Conservation (phyloP, 2,329 filamentous ascomycete genomes). For the Myriosclerotinia scirpicola region DNA sequence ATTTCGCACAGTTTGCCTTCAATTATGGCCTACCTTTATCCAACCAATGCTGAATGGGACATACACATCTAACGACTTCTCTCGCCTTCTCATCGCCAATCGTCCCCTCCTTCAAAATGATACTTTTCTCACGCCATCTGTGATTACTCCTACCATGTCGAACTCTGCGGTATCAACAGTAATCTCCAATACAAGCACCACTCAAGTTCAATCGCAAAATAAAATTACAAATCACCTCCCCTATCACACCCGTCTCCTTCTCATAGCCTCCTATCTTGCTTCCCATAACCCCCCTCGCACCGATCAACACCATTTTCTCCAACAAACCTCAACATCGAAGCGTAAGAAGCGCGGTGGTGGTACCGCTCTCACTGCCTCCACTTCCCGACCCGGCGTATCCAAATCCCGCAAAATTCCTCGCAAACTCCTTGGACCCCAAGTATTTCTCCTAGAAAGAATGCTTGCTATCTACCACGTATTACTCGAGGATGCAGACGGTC, state of each 20-base stretch:
- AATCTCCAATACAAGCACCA: constrained; percentile 19
- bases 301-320: constrained; percentile 72
- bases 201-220: constrained; percentile 25
- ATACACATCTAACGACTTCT: constrained; percentile 76
- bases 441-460: constrained; percentile 76
- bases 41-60: constrained; percentile 69
- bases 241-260: constrained; percentile 69
- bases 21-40: constrained; percentile 84
- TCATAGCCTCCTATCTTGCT: constrained; percentile 76
- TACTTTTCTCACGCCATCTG: constrained; percentile 63
- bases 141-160: constrained; percentile 45
- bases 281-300: constrained; percentile 76
- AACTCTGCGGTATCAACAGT: constrained; percentile 27
- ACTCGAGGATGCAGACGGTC: constrained; percentile 45
- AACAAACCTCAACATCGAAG: constrained; percentile 39
- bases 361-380: constrained; percentile 41
- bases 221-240: constrained; percentile 61
- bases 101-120: constrained; percentile 72
- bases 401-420: constrained; percentile 73
- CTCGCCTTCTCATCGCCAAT: constrained; percentile 72
- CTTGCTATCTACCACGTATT: constrained; percentile 74
- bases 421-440: constrained; percentile 73
- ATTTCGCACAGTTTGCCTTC: constrained; percentile 67
- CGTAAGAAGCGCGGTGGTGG: constrained; percentile 47
- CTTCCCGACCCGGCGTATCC: constrained; percentile 38